Base-by-base conservation (phyloP, 495 filamentous ascomycete species). In the Poronia punctata region DNA sequence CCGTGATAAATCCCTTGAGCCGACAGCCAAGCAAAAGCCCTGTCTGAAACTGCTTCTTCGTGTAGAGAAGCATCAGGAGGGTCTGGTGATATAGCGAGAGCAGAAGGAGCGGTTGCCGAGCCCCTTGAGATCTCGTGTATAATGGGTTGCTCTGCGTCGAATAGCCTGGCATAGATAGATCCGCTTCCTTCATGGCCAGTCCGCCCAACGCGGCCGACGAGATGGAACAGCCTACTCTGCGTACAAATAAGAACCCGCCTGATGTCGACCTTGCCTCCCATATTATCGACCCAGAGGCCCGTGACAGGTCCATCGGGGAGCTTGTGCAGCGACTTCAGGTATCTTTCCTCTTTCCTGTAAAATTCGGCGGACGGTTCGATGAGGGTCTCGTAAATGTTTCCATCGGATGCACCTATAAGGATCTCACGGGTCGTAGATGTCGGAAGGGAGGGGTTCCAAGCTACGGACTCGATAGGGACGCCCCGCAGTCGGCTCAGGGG, bases 391-490 rank as follows among this genome's bases (percentile, higher is more conserved):
- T 95, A 96, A 26, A 98, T 72, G 59, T 84, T 90, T 15, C 93
- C 92, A 70, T 98, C 93, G 15, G 83, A 76, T 15, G 89, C 80
- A 15, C 93, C 92, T 21, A 98, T 61, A 3, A 98, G 70, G n/a
- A 98, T 97, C 66, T 98, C 92, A 35, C 92, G 72, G 0, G 92
- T 98, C 1, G 87, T 94, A 10, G 88, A 82, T 14, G 92, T 96
- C 5, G 92, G 93, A n/a, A 88, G 66, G n/a, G 88, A 88, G 2
- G 92, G 93, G 56, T 86, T 96, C 92, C 92, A 98, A 33, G 89
- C 86, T 48, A 98, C 71, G 45, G 81, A 82, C 58, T 97, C 92
- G 25, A 97, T 84, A 7, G 74, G 62, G 29, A 96, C 86, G 7
- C 86, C 85, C 54, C 89, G 90, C 31, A 98, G 64, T 21, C 86